These are phyloP conservation scores for Heliocybe sulcata DNA, from an alignment of 1,284 basidiomycete genomes.

Conservation along the genomic window DNA sequence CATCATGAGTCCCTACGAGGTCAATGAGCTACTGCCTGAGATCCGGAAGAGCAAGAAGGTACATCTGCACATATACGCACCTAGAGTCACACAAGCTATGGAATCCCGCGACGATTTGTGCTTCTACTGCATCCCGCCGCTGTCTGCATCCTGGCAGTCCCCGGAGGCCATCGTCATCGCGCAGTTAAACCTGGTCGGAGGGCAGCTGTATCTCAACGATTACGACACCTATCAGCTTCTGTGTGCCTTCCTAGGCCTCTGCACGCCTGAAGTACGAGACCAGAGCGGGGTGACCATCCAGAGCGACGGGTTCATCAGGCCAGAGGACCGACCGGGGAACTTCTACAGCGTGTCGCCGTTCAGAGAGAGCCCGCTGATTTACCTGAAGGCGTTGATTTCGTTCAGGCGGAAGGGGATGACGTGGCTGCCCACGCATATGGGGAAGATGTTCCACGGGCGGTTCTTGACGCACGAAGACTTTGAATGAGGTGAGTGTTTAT, in stretches of 20 bases:
- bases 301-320: slow-evolving; percentile 28
- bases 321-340: slow-evolving; percentile 10
- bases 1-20: slow-evolving; percentile 37
- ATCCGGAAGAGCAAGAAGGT: slow-evolving; percentile 26
- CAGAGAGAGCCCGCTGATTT: slow-evolving; percentile 21
- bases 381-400: slow-evolving; percentile 25
- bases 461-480: not conserved
- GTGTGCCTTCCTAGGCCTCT: slow-evolving; percentile 29
- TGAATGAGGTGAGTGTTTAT: not conserved
- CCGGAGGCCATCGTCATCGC: slow-evolving; percentile 13
- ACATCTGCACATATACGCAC: slow-evolving; percentile 34
- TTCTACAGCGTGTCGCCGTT: slow-evolving; percentile 15
- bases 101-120: slow-evolving; percentile 29
- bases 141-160: slow-evolving; percentile 5
- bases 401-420: slow-evolving; percentile 33
- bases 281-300: slow-evolving; percentile 10
- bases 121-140: slow-evolving; percentile 23
- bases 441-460: slow-evolving; percentile 27
- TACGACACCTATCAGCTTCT: slow-evolving; percentile 23
- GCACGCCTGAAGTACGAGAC: slow-evolving; percentile 12
- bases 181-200: slow-evolving; percentile 37
- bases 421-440: slow-evolving; percentile 33
- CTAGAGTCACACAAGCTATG: slow-evolving; percentile 26
- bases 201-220: slow-evolving; percentile 30
- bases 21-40: slow-evolving; percentile 26